phyloP scores from a whole-genome alignment of 495 filamentous ascomycete genomes.

The Penicillium paxilli region DNA sequence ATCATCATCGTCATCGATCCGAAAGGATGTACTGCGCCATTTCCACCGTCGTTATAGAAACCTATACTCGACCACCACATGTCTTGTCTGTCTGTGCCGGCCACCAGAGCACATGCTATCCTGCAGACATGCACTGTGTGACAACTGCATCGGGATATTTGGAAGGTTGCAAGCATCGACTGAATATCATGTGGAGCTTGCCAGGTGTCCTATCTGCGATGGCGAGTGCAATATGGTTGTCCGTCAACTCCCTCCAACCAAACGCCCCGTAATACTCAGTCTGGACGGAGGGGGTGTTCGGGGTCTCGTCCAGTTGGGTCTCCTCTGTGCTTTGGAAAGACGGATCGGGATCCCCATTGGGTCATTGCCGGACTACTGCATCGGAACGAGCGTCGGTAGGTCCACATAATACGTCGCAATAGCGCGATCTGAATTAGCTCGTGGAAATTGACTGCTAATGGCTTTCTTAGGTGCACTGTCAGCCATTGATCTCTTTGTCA shows the following conservation, averaged over 20 bases:
- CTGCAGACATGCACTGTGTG: conserved; percentile 34
- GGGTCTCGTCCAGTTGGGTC: conserved; percentile 47
- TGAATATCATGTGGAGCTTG: conserved; percentile 20
- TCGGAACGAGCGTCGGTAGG: conserved; percentile 52
- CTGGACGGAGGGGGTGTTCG: conserved; percentile 59
- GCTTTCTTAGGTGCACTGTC: neutral
- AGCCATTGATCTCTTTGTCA: conserved; percentile 1
- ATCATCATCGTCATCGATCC: neutral
- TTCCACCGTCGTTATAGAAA: conserved; percentile 3
- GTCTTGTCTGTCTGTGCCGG: conserved; percentile 24
- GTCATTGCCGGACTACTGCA: conserved; percentile 51
- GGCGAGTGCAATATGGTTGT: conserved; percentile 29
- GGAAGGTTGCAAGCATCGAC: neutral
- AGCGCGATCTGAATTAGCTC: too few species aligned
- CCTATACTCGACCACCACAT: conserved; percentile 18
- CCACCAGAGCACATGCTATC: conserved; percentile 31
- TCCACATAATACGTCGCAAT: too few species aligned
- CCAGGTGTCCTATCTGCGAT: conserved; percentile 34
- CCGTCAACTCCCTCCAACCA: conserved; percentile 34
- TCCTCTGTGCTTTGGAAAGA: conserved; percentile 44
- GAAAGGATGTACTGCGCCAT: neutral
- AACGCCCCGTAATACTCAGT: conserved; percentile 52
- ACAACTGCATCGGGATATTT: conserved; percentile 29
- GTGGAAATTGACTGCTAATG: neutral
- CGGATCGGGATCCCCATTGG: conserved; percentile 32